These are phyloP conservation scores for Epichloe elymi DNA, from an alignment of 2,329 filamentous ascomycete species.

Conservation along the genomic window DNA sequence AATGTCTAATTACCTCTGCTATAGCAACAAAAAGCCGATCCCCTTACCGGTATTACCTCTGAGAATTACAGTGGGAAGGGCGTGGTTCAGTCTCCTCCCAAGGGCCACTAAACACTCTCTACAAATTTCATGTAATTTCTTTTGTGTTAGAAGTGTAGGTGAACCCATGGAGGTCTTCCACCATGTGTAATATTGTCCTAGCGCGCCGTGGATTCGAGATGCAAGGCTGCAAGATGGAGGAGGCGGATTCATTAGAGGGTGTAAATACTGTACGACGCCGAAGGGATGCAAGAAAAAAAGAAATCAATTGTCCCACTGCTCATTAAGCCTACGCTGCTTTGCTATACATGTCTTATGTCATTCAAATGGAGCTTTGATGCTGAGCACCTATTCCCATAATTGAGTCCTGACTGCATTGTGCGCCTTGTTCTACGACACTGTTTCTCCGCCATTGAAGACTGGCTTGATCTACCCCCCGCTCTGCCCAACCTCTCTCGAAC, in stretches of 20 bases:
- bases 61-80: slow-evolving; percentile 68
- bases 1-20: neutral
- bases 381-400: neutral
- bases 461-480: slow-evolving; percentile 24
- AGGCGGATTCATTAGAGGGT: slow-evolving; percentile 16
- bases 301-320: slow-evolving; percentile 15
- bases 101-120: slow-evolving; percentile 28
- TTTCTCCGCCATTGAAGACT: neutral
- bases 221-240: slow-evolving; percentile 13
- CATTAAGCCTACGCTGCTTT: neutral
- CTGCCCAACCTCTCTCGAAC: slow-evolving; percentile 32
- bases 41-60: slow-evolving; percentile 71
- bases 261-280: slow-evolving; percentile 33
- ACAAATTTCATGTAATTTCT: slow-evolving; percentile 16
- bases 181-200: slow-evolving; percentile 24
- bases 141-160: slow-evolving; percentile 23
- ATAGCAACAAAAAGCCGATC: slow-evolving; percentile 74
- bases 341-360: neutral
- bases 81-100: slow-evolving; percentile 58
- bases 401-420: neutral
- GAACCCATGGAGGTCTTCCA: slow-evolving; percentile 15
- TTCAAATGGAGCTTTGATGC: neutral
- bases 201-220: slow-evolving; percentile 14
- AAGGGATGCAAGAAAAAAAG: slow-evolving; percentile 18
- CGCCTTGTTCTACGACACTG: neutral